Conservation (phyloP, 768 basidiomycete species). For the Strobilomyces confusus region DNA sequence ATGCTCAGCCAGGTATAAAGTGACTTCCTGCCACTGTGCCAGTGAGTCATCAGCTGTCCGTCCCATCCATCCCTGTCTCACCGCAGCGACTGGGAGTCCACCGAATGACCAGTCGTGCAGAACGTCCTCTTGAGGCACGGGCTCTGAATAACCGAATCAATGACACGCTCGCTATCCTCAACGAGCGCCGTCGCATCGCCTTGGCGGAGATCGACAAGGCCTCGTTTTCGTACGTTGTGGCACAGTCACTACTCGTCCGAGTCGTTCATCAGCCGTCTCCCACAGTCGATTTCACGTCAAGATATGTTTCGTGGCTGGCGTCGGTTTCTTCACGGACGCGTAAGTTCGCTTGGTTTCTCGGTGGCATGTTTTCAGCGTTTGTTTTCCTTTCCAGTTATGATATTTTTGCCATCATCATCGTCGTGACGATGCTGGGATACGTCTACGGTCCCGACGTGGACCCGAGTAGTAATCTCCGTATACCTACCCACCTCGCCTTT, state of each 20-base stretch:
- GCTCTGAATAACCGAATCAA: too few relatives aligned
- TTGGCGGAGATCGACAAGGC: too few relatives aligned
- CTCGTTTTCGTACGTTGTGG: too few relatives aligned
- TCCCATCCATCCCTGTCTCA: not conserved
- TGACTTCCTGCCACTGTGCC: not conserved
- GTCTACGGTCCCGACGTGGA: not conserved
- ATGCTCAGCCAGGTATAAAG: too few relatives aligned
- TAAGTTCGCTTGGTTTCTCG: not conserved
- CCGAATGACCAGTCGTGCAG: not conserved
- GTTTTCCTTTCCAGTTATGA: not conserved
- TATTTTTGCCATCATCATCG: not conserved
- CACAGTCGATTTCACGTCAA: not conserved
- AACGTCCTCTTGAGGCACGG: too few relatives aligned
- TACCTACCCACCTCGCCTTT: not conserved
- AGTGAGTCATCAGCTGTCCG: not conserved
- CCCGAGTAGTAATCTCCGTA: too few relatives aligned
- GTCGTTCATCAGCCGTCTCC: too few relatives aligned
- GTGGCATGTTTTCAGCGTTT: not conserved
- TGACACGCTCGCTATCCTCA: too few relatives aligned
- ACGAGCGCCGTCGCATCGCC: too few relatives aligned
- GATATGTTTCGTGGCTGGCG: not conserved
- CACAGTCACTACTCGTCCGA: too few relatives aligned
- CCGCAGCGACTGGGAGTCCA: not conserved
- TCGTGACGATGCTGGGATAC: not conserved
- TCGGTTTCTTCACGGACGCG: not conserved